Base-by-base conservation (phyloP, 2,329 filamentous ascomycete genomes). In the Reticulascus tulasneorum region DNA sequence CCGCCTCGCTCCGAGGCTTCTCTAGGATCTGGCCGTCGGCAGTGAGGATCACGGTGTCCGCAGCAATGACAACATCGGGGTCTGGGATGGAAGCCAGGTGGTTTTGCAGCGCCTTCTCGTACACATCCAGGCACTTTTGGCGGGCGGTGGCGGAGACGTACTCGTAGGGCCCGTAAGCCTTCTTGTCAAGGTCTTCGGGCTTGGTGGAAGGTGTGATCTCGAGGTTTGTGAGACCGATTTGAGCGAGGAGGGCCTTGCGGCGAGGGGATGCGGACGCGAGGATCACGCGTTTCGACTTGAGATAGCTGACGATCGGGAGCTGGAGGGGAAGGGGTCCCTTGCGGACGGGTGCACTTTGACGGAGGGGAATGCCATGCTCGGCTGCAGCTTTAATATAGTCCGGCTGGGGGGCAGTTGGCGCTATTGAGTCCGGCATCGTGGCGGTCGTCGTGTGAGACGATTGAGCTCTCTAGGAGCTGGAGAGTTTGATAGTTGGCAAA, bases 231-330 rank as follows among this genome's bases (percentile, higher is more conserved):
- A 97, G 77, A 47, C 90, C 89, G 42, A 84, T 79, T 63, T 84
- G 82, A 32, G 78, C 77, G 26, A 98, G 77, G 9, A 98, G 78
- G 46, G 86, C 82, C 60, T 82, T 85, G 35, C 93, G 77, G 28
- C 93, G 76, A 0, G 93, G 93, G 2, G 90, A 96, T 15, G 85
- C 80, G 3, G 90, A 96, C 34, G 93, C 93, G 19, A 98, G 82
- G 48, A 98, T 86, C 6, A 95, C 80, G 46, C 91, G 76, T 60
- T 86, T 87, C 36, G 76, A 76, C 53, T 84, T 81, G 46, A 98
- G 77, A 52, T 82, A 71, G 51, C 77, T 77, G 40, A 98, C 69
- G 37, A 89, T 82, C 12, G 91, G 90, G 13, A 97, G 73, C 43
- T 87, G 75, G 44, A 97, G 77, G 2, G 86, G 85, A 27, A 77